Base-by-base conservation (phyloP, 2,329 filamentous ascomycete genomes). In the Epichloe coenophiala region DNA sequence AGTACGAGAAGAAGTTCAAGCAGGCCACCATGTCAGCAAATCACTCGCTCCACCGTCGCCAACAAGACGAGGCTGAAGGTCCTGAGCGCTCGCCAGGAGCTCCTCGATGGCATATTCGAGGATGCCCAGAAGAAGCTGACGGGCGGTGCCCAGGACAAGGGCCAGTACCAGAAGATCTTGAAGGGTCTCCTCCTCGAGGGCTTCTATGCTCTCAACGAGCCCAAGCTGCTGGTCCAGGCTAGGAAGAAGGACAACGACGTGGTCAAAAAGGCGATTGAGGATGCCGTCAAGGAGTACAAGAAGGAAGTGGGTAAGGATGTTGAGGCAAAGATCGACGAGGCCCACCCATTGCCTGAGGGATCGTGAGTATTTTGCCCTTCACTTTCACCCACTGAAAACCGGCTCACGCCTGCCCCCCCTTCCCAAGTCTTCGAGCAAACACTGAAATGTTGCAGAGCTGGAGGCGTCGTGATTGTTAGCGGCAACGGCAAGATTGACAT, bases 1-100 rank as follows among this genome's bases (percentile, higher is more conserved):
- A 85, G 61, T 98, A 96, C 79, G 87, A 91, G 73, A 97, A 95
- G 82, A 97, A 97, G 76, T 94, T 94, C 81, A 98, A 96, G 78
- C 87, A 95, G 73, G 91, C 93, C 62, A 81, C 86, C 75, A 95
- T 97, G 88, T 91, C 93, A 97, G 78, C 93, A 98, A 75, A 97
- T 97, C 74, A 95, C 90, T 57, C 87, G 87, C 65, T 97, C 90
- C 57, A 97, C 90, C 55, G 84, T 96, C 56, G 80, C 90, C 72
- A 98, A 98, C 78, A 95, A 95, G 78, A 93, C 88, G 52, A 83
- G 93, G 54, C 83, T 98, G 69, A 84, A 85, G 66, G 84, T 98
- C 51, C 83, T 98, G 53, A 79, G 78, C 56, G 86, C 89, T 53
- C 81, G 90, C 61, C 93, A 98, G 76, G 85, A 91, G 70, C 74